Evolutionary conservation across 306 rosid species (phyloP), one percentile per base, ranked within the genome.

Genomic region (Cicer yamashitae): DNA sequence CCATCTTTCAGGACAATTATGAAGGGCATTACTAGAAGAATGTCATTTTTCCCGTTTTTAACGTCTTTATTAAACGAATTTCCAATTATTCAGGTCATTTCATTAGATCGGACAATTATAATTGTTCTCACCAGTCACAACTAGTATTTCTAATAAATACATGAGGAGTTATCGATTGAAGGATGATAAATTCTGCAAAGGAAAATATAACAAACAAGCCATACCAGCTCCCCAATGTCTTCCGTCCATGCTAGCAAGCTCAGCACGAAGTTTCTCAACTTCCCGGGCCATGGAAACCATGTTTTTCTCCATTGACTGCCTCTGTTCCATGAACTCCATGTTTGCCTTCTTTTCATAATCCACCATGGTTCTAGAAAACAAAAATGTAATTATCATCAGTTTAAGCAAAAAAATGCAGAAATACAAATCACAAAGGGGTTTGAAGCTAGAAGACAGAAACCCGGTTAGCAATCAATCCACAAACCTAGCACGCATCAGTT

Each of bases 211-310:
- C 67, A 66, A 41, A 53, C 34, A 56, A 39, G 70, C 40, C 81
- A 84, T 90, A 92, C 98, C 96, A 74, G 88, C 89, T 72, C 90
- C 87, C 98, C 96, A 93, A 17, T 77, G 88, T 81, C 96, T 89
- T 56, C 87, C 83, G 53, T 93, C 91, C 77, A 70, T 60, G 71
- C 84, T 77, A 76, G 87, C 78, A 84, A 90, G 87, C 82, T 93
- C 96, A 64, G 96, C 94, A 48, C 93, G 96, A 13, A 93, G 81
- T 79, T 90, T 90, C 89, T 93, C 96, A 72, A 90, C 96, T 82
- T 93, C 98, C 40, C 93, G 88, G 30, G 98, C 96, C 98, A 90
- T 87, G 85, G 98, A 86, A 86, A 90, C 90, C 85, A 89, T 74
- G 81, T 86, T 90, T 76, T 86, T 93, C 86, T 90, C 96, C 98